Base-by-base conservation (phyloP, 2,329 filamentous ascomycete genomes). In the Cordyceps pruinosa region DNA sequence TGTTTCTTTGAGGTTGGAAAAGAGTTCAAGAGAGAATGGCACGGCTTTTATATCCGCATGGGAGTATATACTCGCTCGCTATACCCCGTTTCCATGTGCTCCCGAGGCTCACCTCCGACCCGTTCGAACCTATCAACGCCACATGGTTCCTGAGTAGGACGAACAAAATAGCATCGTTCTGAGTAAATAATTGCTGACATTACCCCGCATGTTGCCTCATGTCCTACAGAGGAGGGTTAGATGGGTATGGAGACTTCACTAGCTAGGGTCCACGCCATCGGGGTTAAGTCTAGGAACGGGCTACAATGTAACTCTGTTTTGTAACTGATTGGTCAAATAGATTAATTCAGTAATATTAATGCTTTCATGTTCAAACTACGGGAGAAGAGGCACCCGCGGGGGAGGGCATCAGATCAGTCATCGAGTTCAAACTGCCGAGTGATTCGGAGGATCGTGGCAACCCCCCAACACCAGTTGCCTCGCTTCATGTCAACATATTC, bases 81-180 rank as follows among this genome's bases (percentile, higher is more conserved):
- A 39, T 19, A 19, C 28, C 19, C 35, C 28, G 25, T 54, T 54
- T 28, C 41, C 41, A 54, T 54, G 51, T 54, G 51, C 51, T 54
- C 30, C 41, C 51, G 41, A 54, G 51, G 42, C 51, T 28, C 50
- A 52, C n/a, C 37, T 23, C n/a, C 4, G 48, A 1, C 34, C n/a
- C 5, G 13, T 12, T 23, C 5, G 32, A 10, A 7, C 13, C 7
- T 39, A 26, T 39, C 5, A 21, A 52, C 12, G 49, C 37, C 49
- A 52, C 49, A 52, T 15, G 19, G 17, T 23, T 4, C 3, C 17
- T 44, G 10, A 42, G 17, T 17, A 17, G 3, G 0, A n/a, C 15
- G 9, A 50, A 8, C 21, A 10, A 10, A 37, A 37, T n/a, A 3
- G 2, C 23, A 12, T n/a, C 19, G 12, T n/a, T 39, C 12, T 12